These are phyloP conservation scores for Trichophyton rubrum DNA, from an alignment of 2,329 filamentous ascomycete genomes.

Conservation along the genomic window DNA sequence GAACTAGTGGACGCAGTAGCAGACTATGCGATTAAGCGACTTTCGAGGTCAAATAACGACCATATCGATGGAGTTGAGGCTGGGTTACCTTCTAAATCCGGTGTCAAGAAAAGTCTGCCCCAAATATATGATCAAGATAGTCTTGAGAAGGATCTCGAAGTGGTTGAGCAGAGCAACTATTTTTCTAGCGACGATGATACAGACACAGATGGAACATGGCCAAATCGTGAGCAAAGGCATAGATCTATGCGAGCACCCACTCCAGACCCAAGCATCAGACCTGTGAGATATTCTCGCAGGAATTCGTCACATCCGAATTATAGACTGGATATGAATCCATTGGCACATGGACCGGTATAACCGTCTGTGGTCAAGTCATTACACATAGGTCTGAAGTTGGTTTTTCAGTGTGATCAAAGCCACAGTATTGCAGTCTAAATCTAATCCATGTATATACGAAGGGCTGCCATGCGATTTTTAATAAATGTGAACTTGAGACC, in stretches of 20 bases:
- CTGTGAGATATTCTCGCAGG: constrained; percentile 1
- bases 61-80: neutral
- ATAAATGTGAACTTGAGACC: neutral
- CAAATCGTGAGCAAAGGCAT: neutral
- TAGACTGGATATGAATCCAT: neutral
- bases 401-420: neutral
- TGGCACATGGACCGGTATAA: neutral
- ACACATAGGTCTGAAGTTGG: neutral
- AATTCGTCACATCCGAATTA: neutral
- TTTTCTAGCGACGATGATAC: neutral
- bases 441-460: neutral
- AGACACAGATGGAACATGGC: neutral
- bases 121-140: neutral
- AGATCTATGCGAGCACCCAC: neutral
- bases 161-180: neutral
- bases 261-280: neutral
- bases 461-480: neutral
- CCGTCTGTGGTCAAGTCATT: neutral
- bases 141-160: neutral
- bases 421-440: neutral
- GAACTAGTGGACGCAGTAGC: constrained; percentile 63
- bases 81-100: neutral
- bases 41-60: neutral
- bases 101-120: neutral
- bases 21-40: neutral